Evolutionary conservation across 2,329 filamentous ascomycete species (phyloP), one percentile per base, ranked within the genome.

Genomic region (Colletotrichum sp.): DNA sequence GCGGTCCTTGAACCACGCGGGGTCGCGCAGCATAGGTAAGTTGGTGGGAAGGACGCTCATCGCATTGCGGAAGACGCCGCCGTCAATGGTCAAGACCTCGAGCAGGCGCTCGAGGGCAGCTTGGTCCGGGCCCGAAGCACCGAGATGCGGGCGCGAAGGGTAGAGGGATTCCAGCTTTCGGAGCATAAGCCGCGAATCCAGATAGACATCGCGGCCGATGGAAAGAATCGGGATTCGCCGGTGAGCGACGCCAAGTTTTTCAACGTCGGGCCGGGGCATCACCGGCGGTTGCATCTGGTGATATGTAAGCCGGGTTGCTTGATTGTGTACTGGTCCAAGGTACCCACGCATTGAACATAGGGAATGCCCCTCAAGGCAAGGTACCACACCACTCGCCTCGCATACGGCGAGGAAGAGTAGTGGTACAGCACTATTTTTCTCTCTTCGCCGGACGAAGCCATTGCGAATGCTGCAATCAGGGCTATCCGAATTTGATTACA

Each of bases 151-250:
- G 16, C 84, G 81, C 4, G 86, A 77, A 0, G 89, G 89, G 80
- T 89, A 91, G 43, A 89, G 84, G 2, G 85, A 79, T 79, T 94
- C 92, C 2, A 95, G 90, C 81, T 92, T 93, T 30, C 83, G 83
- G 24, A 95, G 83, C 79, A 95, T 95, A 26, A 95, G 88, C 4
- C 92, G 90, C 3, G 92, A 92, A 85, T 95, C 94, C 76, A 91
- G 86, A 84, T 94, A 95, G 58, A 95, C 85, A 80, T 94, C 91
- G 8, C 90, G 87, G 18, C 92, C 93, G 78, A 95, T 91, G 26
- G 91, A 85, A 66, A 95, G 83, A 66, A 95, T 80, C 2, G 94
- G 94, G 72, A 95, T 94, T 73, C 94, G 92, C 6, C 93, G 90
- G 83, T 96, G 93, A 8, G 87, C 85, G 70, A 95, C 87, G 30